Percentiles rank a stretch among this genome's conserved stretches.
phyloP scores from a whole-genome alignment of 768 basidiomycete species.

The Phaeotremella skinneri region DNA sequence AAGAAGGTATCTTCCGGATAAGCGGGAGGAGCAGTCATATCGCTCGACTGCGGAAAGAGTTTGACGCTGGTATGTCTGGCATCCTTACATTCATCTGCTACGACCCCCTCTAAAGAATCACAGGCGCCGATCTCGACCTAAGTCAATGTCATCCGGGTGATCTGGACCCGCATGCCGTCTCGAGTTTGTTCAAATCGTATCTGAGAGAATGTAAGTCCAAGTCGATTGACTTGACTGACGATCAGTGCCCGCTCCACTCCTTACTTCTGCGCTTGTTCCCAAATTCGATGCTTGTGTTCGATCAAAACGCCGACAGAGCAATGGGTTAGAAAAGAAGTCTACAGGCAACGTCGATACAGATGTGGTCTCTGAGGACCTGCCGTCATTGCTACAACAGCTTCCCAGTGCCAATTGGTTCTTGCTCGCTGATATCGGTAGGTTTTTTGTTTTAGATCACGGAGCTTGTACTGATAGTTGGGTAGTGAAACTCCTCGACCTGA shows the following conservation, averaged over 20 bases:
- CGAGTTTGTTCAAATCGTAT: conserved; percentile 87
- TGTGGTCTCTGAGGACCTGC: conserved; percentile 57
- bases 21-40: conserved; percentile 80
- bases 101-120: conserved; percentile 15
- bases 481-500: conserved; percentile 65
- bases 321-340: conserved; percentile 34
- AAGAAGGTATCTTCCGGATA: conserved; percentile 60
- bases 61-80: conserved; percentile 65
- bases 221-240: conserved; percentile 8
- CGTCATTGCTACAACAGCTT: conserved; percentile 64
- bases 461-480: background rate
- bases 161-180: conserved; percentile 89
- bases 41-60: conserved; percentile 69
- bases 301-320: conserved; percentile 56
- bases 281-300: conserved; percentile 73
- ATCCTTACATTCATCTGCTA: conserved; percentile 4
- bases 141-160: conserved; percentile 74
- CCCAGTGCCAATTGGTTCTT: conserved; percentile 80
- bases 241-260: conserved; percentile 78
- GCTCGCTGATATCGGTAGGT: conserved; percentile 72
- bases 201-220: conserved; percentile 77
- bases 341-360: conserved; percentile 3
- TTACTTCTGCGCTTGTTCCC: conserved; percentile 69
- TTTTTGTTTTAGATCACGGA: background rate
- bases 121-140: conserved; percentile 85